These are phyloP conservation scores for Candida adriatica DNA, from an alignment of 805 yeast species.

Conservation along the genomic window DNA sequence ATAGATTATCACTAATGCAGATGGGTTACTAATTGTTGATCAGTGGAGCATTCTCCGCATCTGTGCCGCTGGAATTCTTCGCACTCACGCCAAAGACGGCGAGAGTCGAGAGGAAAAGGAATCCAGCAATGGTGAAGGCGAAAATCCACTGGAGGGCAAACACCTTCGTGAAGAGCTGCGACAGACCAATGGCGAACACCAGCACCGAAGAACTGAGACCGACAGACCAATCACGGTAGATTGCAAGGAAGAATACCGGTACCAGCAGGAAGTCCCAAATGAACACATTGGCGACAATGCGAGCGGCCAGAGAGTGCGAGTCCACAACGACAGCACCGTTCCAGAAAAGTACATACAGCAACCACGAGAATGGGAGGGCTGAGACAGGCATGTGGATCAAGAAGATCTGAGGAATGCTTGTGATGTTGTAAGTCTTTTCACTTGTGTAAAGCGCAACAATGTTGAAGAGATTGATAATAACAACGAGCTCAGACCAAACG, in stretches of 20 bases:
- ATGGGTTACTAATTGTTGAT: too few relatives aligned
- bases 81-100: conserved; percentile 36
- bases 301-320: conserved; percentile 47
- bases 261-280: conserved; percentile 73
- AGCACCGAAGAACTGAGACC: conserved; percentile 55
- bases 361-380: conserved; percentile 73
- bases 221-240: conserved; percentile 65
- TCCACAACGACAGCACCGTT: conserved; percentile 64
- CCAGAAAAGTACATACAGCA: conserved; percentile 71
- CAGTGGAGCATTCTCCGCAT: conserved; percentile 33
- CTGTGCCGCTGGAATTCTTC: conserved; percentile 7
- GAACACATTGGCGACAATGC: conserved; percentile 64
- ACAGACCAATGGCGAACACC: conserved; percentile 59
- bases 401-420: conserved; percentile 45
- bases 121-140: conserved; percentile 59
- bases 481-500: conserved; percentile 49
- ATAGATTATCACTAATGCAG: too few relatives aligned
- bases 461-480: conserved; percentile 54
- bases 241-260: conserved; percentile 49
- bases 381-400: conserved; percentile 58
- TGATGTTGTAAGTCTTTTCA: conserved; percentile 53
- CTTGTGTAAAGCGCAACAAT: conserved; percentile 41
- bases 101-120: conserved; percentile 45
- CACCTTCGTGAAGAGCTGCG: conserved; percentile 60
- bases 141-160: conserved; percentile 85